These are phyloP conservation scores for Capronia coronata DNA, from an alignment of 2,329 filamentous ascomycete species.

Conservation along the genomic window DNA sequence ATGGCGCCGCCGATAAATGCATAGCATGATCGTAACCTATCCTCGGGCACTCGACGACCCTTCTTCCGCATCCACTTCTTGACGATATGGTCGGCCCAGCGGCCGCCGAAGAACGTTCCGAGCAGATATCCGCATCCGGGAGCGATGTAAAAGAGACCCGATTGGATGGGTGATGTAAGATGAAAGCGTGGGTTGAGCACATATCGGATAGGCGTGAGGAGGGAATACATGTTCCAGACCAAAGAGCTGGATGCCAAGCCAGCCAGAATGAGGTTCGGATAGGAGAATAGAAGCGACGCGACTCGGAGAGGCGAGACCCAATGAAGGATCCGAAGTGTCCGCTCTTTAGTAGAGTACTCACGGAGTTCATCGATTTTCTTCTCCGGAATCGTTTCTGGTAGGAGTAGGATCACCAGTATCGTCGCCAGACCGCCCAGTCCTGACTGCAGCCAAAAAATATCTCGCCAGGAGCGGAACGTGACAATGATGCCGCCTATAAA, in stretches of 20 bases:
- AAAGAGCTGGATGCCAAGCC: conserved; percentile 56
- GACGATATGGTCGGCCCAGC: conserved; percentile 62
- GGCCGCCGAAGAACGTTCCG: conserved; percentile 65
- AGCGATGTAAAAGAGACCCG: conserved; percentile 66
- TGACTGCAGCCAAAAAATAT: conserved; percentile 71
- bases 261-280: conserved; percentile 61
- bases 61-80: conserved; percentile 57
- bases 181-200: conserved; percentile 68
- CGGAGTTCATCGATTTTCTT: conserved; percentile 57
- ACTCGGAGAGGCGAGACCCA: conserved; percentile 61
- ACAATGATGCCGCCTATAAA: conserved; percentile 72
- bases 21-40: conserved; percentile 56
- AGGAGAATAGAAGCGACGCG: conserved; percentile 57
- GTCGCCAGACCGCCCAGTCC: conserved; percentile 57
- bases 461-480: conserved; percentile 64
- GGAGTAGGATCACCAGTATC: conserved; percentile 56
- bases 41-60: conserved; percentile 59
- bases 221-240: conserved; percentile 69
- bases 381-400: conserved; percentile 67
- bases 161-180: conserved; percentile 59
- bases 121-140: conserved; percentile 64
- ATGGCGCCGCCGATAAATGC: conserved; percentile 53
- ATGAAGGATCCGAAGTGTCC: conserved; percentile 48
- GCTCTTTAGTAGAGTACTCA: conserved; percentile 47
- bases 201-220: conserved; percentile 64